Conservation (phyloP, 2,329 filamentous ascomycete species). For the Sporothrix brunneoviolacea region DNA sequence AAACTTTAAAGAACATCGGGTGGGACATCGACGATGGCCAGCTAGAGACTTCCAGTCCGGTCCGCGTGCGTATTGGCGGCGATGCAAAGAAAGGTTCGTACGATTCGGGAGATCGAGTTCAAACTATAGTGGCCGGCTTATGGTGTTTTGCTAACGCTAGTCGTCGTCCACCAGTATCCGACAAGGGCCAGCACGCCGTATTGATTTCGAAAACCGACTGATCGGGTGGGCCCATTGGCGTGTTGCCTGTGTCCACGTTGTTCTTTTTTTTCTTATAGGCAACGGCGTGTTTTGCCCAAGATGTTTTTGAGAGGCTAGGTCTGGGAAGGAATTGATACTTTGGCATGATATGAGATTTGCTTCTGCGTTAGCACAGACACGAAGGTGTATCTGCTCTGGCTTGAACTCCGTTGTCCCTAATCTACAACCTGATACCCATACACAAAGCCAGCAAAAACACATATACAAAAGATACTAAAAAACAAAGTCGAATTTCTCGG, state of each 20-base stretch:
- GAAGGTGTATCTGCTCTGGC: too few species aligned
- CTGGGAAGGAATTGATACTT: neutral
- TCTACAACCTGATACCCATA: slow-evolving; percentile 5
- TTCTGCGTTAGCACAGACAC: too few species aligned
- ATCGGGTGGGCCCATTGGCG: too few species aligned
- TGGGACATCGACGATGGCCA: slow-evolving; percentile 62
- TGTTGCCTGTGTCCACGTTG: neutral
- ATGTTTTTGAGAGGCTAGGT: neutral
- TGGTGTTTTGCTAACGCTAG: neutral
- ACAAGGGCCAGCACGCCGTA: neutral
- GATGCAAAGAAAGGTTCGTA: slow-evolving; percentile 24
- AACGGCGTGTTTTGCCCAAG: neutral
- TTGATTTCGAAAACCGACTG: slow-evolving; percentile 3
- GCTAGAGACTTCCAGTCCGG: slow-evolving; percentile 57
- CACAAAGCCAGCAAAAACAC: neutral
- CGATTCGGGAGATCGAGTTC: too few species aligned
- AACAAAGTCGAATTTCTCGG: too few species aligned
- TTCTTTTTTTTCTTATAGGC: neutral
- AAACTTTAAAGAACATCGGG: slow-evolving; percentile 39
- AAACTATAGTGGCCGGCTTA: neutral
- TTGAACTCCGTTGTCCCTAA: neutral
- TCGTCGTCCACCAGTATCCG: neutral
- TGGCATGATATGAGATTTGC: slow-evolving; percentile 2
- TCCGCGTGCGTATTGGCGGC: slow-evolving; percentile 32
- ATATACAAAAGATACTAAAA: neutral